phyloP scores from a whole-genome alignment of 805 yeast species.

The Monosporozyma servazzii region DNA sequence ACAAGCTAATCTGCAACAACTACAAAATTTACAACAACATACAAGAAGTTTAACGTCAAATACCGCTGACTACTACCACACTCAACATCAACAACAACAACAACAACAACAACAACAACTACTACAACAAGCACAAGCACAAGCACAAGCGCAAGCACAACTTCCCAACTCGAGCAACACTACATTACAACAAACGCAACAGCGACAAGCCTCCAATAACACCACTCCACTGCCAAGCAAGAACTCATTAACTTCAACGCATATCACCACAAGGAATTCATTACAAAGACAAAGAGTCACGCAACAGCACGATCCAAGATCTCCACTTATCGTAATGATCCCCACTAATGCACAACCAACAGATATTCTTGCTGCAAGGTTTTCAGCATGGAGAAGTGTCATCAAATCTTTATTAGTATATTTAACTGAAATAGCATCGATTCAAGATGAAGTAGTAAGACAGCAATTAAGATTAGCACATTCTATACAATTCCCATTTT shows the following conservation, averaged over 20 bases:
- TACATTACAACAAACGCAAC: background rate
- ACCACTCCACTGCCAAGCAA: background rate
- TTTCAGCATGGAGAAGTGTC: slow-evolving; percentile 77
- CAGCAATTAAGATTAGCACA: slow-evolving; percentile 76
- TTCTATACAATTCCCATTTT: slow-evolving; percentile 46
- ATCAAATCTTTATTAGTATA: slow-evolving; percentile 68
- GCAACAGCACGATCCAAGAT: slow-evolving; percentile 35
- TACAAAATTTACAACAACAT: slow-evolving; percentile 37
- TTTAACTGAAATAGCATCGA: slow-evolving; percentile 68
- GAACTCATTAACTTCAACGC: background rate
- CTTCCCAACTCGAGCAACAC: background rate
- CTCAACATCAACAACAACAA: background rate
- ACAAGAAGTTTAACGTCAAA: slow-evolving; percentile 34
- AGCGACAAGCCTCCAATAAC: background rate
- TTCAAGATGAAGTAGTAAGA: slow-evolving; percentile 80
- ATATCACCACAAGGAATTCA: slow-evolving; percentile 7
- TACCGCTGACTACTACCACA: slow-evolving; percentile 4
- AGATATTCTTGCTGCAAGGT: slow-evolving; percentile 73
- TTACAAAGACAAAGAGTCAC: slow-evolving; percentile 9
- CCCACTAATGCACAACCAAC: slow-evolving; percentile 72
- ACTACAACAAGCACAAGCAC: slow-evolving; percentile 1
- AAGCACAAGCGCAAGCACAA: slow-evolving; percentile 2
- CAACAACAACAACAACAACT: background rate
- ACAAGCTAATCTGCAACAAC: slow-evolving; percentile 38
- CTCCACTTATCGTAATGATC: slow-evolving; percentile 40